A percentile compares a stretch with the other conserved stretches of the same genome.
Evolutionary conservation across 176 grass and related monocot genomes (phyloP).

Genomic region (Musa acuminata): DNA sequence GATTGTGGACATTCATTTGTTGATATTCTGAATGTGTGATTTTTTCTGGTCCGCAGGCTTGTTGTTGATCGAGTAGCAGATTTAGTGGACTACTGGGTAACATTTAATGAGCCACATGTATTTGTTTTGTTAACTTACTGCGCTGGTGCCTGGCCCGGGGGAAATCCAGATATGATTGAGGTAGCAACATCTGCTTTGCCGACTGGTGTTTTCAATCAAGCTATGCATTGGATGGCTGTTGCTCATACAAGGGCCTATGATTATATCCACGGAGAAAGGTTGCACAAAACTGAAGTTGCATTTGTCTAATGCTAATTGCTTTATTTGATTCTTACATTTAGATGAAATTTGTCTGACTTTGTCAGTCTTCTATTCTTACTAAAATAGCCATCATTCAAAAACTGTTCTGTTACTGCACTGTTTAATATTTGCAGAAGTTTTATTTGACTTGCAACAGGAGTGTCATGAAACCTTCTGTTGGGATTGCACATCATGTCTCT

Average conservation of each 20-base stretch:
- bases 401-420: not conserved
- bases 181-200: conserved; percentile 81
- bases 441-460: conserved; percentile 37
- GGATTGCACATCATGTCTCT: conserved; percentile 73
- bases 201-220: conserved; percentile 72
- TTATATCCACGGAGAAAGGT: conserved; percentile 79
- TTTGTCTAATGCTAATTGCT: not conserved
- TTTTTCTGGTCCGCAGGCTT: conserved; percentile 44
- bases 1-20: conserved; percentile 7
- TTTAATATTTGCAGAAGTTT: conserved; percentile 26
- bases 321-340: not conserved
- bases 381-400: not conserved
- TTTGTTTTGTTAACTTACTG: conserved; percentile 97
- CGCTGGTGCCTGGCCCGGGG: conserved; percentile 94
- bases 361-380: not conserved
- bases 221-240: conserved; percentile 73
- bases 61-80: conserved; percentile 75
- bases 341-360: not conserved
- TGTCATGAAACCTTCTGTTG: conserved; percentile 44
- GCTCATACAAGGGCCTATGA: conserved; percentile 81
- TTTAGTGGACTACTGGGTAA: conserved; percentile 91
- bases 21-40: not conserved
- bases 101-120: conserved; percentile 93
- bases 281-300: conserved; percentile 9
- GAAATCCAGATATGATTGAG: conserved; percentile 78